Percentiles rank a stretch among this genome's conserved stretches.
These are phyloP conservation scores for Cercophora newfieldiana DNA, from an alignment of 495 filamentous ascomycete genomes.

Conservation along the genomic window DNA sequence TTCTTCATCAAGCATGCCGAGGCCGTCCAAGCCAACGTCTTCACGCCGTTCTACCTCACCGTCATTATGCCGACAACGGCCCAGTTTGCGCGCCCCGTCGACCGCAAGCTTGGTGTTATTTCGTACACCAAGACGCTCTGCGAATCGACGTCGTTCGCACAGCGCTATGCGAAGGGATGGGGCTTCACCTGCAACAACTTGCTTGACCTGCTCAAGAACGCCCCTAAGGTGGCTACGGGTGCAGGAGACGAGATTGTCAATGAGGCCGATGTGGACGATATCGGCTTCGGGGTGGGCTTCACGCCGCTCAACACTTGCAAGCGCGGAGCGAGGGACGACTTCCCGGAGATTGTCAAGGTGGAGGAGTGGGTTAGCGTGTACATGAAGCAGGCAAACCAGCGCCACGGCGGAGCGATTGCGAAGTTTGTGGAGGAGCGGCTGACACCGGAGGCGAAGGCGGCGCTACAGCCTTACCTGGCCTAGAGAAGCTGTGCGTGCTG, in stretches of 20 bases:
- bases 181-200: constrained; percentile 79
- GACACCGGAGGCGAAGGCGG: constrained; percentile 40
- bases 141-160: constrained; percentile 76
- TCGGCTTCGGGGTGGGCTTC: constrained; percentile 91
- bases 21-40: constrained; percentile 75
- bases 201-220: constrained; percentile 83
- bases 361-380: constrained; percentile 77
- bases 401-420: constrained; percentile 42
- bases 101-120: constrained; percentile 91
- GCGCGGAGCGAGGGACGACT: constrained; percentile 65
- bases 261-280: constrained; percentile 89
- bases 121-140: constrained; percentile 88
- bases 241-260: constrained; percentile 70
- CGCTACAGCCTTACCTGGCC: constrained; percentile 43
- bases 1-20: constrained; percentile 83
- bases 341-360: constrained; percentile 77
- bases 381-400: constrained; percentile 54
- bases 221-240: constrained; percentile 63
- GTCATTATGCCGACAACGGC: constrained; percentile 87
- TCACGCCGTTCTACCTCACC: constrained; percentile 76
- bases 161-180: constrained; percentile 82
- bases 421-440: constrained; percentile 41
- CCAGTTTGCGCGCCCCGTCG: constrained; percentile 78
- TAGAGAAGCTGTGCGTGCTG: constrained; percentile 22
- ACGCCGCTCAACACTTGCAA: constrained; percentile 88